These are phyloP conservation scores for Hemileccinum rubropunctum DNA, from an alignment of 768 basidiomycete genomes.

Conservation along the genomic window DNA sequence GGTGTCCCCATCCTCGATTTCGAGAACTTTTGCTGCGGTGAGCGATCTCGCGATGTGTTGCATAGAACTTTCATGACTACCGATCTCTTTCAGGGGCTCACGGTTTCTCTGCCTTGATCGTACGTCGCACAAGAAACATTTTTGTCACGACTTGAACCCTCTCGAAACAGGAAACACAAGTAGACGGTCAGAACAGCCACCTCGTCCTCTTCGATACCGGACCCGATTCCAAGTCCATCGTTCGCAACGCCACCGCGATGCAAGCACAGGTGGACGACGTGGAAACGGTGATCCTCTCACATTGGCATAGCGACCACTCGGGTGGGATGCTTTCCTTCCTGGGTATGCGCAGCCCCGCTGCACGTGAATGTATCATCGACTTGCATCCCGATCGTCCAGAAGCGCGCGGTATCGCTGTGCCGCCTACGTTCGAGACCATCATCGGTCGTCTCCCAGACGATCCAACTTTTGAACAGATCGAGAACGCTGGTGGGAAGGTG, in stretches of 20 bases:
- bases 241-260: slow-evolving; percentile 68
- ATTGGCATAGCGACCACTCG: slow-evolving; percentile 79
- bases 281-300: slow-evolving; percentile 65
- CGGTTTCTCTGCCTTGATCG: slow-evolving; percentile 80
- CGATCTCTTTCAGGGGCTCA: slow-evolving; percentile 57
- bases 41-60: slow-evolving; percentile 4
- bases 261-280: slow-evolving; percentile 51
- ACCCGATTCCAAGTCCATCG: slow-evolving; percentile 71
- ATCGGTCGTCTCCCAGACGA: slow-evolving; percentile 62
- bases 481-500: slow-evolving; percentile 49
- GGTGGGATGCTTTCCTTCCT: slow-evolving; percentile 72
- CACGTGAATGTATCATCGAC: slow-evolving; percentile 52
- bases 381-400: slow-evolving; percentile 75
- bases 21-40: slow-evolving; percentile 70
- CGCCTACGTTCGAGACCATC: slow-evolving; percentile 55
- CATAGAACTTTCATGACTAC: not conserved
- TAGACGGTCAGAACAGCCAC: slow-evolving; percentile 41
- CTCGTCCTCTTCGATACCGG: slow-evolving; percentile 82
- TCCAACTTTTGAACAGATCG: slow-evolving; percentile 69
- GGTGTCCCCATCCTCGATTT: slow-evolving; percentile 69
- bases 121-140: slow-evolving; percentile 30
- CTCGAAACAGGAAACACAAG: slow-evolving; percentile 53
- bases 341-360: slow-evolving; percentile 35
- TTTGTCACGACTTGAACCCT: not conserved
- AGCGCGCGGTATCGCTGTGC: slow-evolving; percentile 70